Evolutionary conservation across 1,284 basidiomycete genomes (phyloP), one percentile per base, ranked within the genome.

Genomic region (Tilletia walkeri): DNA sequence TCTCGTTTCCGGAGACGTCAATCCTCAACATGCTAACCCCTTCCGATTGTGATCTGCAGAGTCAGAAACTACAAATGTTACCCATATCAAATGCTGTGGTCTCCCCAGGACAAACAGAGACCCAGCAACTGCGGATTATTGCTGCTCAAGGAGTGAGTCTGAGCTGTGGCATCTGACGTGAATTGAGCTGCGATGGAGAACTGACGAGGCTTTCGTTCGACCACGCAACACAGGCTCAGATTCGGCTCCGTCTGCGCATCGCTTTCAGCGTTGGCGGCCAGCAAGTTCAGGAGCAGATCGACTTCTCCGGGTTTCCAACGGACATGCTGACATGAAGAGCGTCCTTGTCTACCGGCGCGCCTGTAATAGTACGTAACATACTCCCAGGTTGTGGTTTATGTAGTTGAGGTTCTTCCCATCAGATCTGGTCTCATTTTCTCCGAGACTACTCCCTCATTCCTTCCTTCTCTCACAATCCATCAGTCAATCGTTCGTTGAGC

Each of bases 31-130:
- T 30, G 24, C 24, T 30, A 30, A n/a, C 74, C 45, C 5, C 39
- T 30, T 16, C 6, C 69, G 7, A 20, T 66, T 12, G 65, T 38
- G 61, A 30, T 30, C 24, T 30, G 4, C 80, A 96, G 94, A 94
- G 94, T 0, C 95, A 98, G 86, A 95, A 97, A 83, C 84, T 99
- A 70, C 95, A 98, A 84, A 99, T 99, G 95, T 88, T 94, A 71
- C 93, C 95, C 4, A 98, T 99, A 90, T 94, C 93, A 7, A 94
- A 90, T 84, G 85, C 91, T 10, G 90, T 89, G 68, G 87, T 99
- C 34, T 86, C 85, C 16, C 90, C 93, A 0, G 94, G 93, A 0
- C 85, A 89, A 9, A 88, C 89, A 20, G 95, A 97, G 85, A 96
- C 94, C 18, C 96, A 99, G 84, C 93, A 95, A 80, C 90, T 99